Conservation (phyloP, 2,329 filamentous ascomycete genomes). For the Nemania abortiva region DNA sequence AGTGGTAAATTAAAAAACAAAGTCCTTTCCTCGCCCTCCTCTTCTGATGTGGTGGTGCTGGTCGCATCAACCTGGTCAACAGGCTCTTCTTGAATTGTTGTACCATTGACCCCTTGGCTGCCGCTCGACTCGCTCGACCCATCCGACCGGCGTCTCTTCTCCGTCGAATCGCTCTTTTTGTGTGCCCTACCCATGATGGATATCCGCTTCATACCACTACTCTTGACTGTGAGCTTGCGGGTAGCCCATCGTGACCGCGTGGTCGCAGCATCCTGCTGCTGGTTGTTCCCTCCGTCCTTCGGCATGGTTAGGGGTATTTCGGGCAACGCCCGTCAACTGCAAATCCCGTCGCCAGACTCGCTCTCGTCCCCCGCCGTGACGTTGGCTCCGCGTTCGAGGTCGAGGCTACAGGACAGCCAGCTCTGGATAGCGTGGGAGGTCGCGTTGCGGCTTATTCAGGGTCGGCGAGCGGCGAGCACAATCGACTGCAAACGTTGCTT, state of each 20-base stretch:
- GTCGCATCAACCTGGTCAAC: slow-evolving; percentile 55
- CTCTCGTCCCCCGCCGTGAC: slow-evolving; percentile 52
- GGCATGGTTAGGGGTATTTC: slow-evolving; percentile 54
- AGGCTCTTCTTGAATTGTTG: slow-evolving; percentile 49
- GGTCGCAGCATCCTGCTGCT: slow-evolving; percentile 62
- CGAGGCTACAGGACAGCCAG: slow-evolving; percentile 12
- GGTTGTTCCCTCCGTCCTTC: slow-evolving; percentile 49
- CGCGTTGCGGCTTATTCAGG: slow-evolving; percentile 20
- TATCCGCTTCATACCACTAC: slow-evolving; percentile 81
- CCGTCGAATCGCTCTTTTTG: slow-evolving; percentile 68
- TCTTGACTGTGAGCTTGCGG: slow-evolving; percentile 82
- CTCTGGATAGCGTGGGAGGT: slow-evolving; percentile 2
- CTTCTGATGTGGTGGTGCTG: slow-evolving; percentile 53
- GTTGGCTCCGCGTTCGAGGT: slow-evolving; percentile 29
- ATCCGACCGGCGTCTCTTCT: slow-evolving; percentile 74
- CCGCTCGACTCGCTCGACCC: slow-evolving; percentile 45
- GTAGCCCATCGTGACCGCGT: slow-evolving; percentile 96
- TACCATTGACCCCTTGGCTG: slow-evolving; percentile 49
- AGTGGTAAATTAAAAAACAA: slow-evolving; percentile 91
- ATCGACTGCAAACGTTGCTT: slow-evolving; percentile 5
- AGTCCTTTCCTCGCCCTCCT: slow-evolving; percentile 62
- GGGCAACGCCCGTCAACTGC: slow-evolving; percentile 60
- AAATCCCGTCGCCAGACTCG: slow-evolving; percentile 57
- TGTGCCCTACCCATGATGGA: slow-evolving; percentile 84
- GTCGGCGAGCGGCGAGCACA: slow-evolving; percentile 24